phyloP scores from a whole-genome alignment of 768 basidiomycete species.

The Pleurotus djamor region DNA sequence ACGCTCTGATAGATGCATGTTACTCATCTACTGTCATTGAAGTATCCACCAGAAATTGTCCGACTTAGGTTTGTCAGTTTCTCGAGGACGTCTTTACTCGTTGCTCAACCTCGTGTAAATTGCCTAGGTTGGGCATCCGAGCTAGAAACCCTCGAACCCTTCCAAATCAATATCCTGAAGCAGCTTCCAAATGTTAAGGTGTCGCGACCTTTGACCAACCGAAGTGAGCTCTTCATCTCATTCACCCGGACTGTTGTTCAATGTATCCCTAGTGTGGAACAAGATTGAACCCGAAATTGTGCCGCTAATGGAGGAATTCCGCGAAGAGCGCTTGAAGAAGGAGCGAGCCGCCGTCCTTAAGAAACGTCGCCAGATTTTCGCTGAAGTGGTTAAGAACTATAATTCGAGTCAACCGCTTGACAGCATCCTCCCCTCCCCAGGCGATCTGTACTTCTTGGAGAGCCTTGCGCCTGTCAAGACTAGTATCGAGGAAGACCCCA shows the following conservation, averaged over 20 bases:
- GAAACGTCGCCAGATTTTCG: conserved; percentile 10
- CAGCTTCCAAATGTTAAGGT: background rate
- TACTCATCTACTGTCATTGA: background rate
- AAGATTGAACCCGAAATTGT: background rate
- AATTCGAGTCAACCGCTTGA: conserved; percentile 9
- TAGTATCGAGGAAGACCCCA: background rate
- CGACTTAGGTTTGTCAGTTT: background rate
- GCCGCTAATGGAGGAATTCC: background rate
- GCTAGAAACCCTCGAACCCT: background rate
- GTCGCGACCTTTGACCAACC: background rate
- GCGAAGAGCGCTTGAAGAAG: conserved; percentile 9
- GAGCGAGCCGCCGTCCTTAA: conserved; percentile 4
- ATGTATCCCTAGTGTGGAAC: background rate
- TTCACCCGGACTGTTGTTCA: background rate
- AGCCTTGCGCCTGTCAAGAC: conserved; percentile 10
- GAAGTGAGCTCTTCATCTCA: background rate
- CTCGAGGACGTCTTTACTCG: background rate
- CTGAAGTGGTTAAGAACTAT: conserved; percentile 9
- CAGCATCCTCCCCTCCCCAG: conserved; percentile 11
- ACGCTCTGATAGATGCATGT: background rate
- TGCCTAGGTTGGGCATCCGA: background rate
- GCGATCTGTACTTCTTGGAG: conserved; percentile 13
- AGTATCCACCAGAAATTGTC: background rate
- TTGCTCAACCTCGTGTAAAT: background rate
- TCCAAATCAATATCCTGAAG: background rate